Conservation (phyloP, 768 basidiomycete species). For the Solioccasus polychromus region DNA sequence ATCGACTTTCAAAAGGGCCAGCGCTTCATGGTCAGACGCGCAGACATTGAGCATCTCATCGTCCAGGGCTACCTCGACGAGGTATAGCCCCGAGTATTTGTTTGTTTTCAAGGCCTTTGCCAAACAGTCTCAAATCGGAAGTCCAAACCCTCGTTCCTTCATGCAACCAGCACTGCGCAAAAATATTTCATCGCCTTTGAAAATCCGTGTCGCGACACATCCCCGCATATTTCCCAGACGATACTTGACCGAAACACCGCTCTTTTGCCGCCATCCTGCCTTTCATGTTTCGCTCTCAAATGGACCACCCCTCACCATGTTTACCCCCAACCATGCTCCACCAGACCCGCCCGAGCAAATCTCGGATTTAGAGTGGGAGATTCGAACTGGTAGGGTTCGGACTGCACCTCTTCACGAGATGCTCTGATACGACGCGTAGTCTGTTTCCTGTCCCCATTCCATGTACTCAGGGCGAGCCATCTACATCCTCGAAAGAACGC, state of each 20-base stretch:
- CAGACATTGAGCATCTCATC: slow-evolving; percentile 92
- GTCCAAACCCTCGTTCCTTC: neutral
- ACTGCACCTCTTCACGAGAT: slow-evolving; percentile 11
- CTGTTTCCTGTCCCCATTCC: neutral
- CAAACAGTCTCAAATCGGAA: slow-evolving; percentile 21
- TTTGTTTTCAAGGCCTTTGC: slow-evolving; percentile 21
- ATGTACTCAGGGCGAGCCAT: slow-evolving; percentile 60
- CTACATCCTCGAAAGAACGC: slow-evolving; percentile 61
- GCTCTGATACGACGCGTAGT: slow-evolving; percentile 31
- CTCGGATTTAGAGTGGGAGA: slow-evolving; percentile 75
- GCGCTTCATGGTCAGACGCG: slow-evolving; percentile 81
- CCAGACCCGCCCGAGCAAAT: slow-evolving; percentile 27
- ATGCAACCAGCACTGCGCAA: slow-evolving; percentile 12
- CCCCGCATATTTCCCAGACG: neutral
- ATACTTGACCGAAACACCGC: slow-evolving; percentile 14
- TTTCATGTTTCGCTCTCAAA: slow-evolving; percentile 6
- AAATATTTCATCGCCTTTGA: neutral
- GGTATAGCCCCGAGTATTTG: slow-evolving; percentile 42
- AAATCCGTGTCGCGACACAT: neutral
- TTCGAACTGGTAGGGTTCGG: slow-evolving; percentile 58
- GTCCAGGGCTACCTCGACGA: slow-evolving; percentile 92
- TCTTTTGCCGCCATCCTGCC: slow-evolving; percentile 6
- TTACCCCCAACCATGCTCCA: slow-evolving; percentile 18
- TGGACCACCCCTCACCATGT: slow-evolving; percentile 18
- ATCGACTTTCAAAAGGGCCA: slow-evolving; percentile 90